Evolutionary conservation across 2,329 filamentous ascomycete genomes (phyloP).

Genomic region (Colletotrichum sp.): DNA sequence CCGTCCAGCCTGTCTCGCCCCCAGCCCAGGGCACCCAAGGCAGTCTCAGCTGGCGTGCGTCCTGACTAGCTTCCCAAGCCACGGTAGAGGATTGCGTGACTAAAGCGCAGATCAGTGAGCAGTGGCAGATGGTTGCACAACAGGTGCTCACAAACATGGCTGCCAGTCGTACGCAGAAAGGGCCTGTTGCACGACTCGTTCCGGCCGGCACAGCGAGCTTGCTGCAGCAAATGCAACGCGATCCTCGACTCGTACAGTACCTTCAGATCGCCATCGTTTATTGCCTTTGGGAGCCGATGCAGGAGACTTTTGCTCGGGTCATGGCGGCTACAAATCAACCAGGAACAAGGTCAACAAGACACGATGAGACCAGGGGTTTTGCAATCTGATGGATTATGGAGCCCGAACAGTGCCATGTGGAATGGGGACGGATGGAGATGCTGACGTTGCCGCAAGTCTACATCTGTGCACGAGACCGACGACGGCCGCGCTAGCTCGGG

Average conservation of each 20-base stretch:
- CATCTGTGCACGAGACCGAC: neutral
- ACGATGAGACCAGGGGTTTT: neutral
- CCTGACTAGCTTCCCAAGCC: neutral
- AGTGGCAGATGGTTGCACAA: neutral
- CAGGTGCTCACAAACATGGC: neutral
- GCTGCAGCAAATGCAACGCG: constrained; percentile 7
- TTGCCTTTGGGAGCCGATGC: neutral
- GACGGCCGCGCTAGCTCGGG: neutral
- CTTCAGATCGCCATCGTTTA: neutral
- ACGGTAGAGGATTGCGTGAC: neutral
- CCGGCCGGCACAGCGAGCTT: neutral
- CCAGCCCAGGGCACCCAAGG: neutral
- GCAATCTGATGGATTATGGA: neutral
- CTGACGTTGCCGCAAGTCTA: neutral
- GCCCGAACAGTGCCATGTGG: neutral
- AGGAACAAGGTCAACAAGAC: neutral
- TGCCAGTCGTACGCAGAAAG: neutral
- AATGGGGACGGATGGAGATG: neutral
- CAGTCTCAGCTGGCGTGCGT: neutral
- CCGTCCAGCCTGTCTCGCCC: neutral
- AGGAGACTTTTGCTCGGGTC: neutral
- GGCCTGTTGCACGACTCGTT: constrained; percentile 1
- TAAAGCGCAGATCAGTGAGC: constrained; percentile 4
- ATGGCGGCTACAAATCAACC: neutral
- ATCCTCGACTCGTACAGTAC: constrained; percentile 6